Evolutionary conservation across 2,329 filamentous ascomycete genomes (phyloP), one percentile per base, ranked within the genome.

Genomic region (Aspergillus sp.): DNA sequence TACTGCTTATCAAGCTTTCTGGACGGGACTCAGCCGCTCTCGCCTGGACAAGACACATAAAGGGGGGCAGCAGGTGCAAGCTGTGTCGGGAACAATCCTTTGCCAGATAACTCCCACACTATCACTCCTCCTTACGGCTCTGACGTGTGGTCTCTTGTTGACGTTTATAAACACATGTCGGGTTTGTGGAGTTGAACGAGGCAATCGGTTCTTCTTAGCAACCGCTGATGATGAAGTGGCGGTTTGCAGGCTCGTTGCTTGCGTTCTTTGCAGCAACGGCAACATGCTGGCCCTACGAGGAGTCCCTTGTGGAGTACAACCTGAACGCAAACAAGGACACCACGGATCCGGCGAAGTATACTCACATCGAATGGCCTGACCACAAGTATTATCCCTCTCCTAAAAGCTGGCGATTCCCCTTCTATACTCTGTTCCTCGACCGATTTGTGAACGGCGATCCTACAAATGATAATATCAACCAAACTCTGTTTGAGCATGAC

Each of bases 401-500:
- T 1, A 64, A 72, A 0, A 86, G 82, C 59, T 87, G 84, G 84
- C 76, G 84, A 22, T 79, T 87, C 55, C 84, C 84, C 0, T 82
- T 86, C 62, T 87, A 87, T 64, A 84, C 82, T 8, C 70, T 87
- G 43, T 85, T 85, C 62, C 68, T 85, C 10, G 84, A 87, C 64
- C 74, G 82, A 53, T 87, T 81, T 60, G 82, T 84, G 40, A 86
- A 87, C 60, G 84, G 84, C 17, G 80, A 87, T 59, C 83, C 84
- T 7, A 75, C 73, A 2, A 87, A 87, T 62, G 83, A 87, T 63
- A 79, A 86, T 60, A 77, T 78, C 41, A 86, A 86, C 63, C 79
- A 75, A 9, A 85, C 83, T 0, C 56, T 75, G 3, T 86, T 80
- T 66, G 83, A 86, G 60, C 81, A 84, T 64, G 83, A 86, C 62